phyloP scores from a whole-genome alignment of 805 yeast species.

The Kodamaea neixiangensis region DNA sequence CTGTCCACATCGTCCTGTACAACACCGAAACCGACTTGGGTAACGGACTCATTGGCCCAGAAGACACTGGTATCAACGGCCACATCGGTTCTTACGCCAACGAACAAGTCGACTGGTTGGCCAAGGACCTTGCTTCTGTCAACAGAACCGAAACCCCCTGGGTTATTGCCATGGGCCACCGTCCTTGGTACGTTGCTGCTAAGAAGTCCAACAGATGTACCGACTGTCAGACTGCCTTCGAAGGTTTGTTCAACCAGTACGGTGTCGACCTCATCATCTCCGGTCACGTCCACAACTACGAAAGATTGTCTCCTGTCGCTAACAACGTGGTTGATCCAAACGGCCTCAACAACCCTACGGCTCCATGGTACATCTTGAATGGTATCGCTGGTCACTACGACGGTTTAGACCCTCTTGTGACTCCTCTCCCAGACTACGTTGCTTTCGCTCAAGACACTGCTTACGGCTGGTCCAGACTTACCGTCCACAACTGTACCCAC shows the following conservation, averaged over 20 bases:
- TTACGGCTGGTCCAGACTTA: conserved; percentile 18
- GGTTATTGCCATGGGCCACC: conserved; percentile 18
- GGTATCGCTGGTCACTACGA: conserved; percentile 20
- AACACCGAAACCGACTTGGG: conserved; percentile 19
- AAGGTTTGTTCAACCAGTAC: conserved; percentile 10
- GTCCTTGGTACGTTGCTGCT: conserved; percentile 19
- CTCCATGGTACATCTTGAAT: conserved; percentile 18
- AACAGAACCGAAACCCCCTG: conserved; percentile 18
- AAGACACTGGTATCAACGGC: conserved; percentile 15
- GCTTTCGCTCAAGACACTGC: conserved; percentile 15
- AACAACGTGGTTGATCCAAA: conserved; percentile 15
- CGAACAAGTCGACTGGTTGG: conserved; percentile 17
- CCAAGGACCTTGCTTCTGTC: conserved; percentile 14
- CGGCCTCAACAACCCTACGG: conserved; percentile 17
- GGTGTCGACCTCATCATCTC: conserved; percentile 15
- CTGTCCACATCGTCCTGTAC: conserved; percentile 15
- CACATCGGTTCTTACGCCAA: conserved; percentile 14
- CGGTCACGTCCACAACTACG: conserved; percentile 19
- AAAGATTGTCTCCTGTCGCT: conserved; percentile 14
- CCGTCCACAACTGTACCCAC: conserved; percentile 18
- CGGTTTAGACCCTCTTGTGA: conserved; percentile 12
- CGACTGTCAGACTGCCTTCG: conserved; percentile 16
- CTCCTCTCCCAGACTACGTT: conserved; percentile 12
- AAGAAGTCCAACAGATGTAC: conserved; percentile 9
- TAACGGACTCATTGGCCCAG: conserved; percentile 17